These are phyloP conservation scores for Torulaspora pretoriensis DNA, from an alignment of 1,139 yeast species.

Conservation along the genomic window DNA sequence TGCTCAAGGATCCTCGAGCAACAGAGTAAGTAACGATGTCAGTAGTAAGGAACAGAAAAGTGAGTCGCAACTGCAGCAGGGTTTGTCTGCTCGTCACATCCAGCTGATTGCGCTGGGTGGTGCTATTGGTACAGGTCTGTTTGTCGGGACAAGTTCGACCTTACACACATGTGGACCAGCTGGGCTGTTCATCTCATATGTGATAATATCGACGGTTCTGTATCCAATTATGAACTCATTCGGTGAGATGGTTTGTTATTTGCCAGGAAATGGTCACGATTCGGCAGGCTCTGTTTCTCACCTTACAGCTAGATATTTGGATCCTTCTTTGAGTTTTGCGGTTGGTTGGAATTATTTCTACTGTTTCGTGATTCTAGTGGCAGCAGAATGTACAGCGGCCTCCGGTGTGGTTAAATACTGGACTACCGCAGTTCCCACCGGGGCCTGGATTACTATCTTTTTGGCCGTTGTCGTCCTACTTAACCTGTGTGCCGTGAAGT, in stretches of 20 bases:
- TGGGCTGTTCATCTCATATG: slow-evolving; percentile 44
- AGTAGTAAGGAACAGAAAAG: not conserved
- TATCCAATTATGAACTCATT: slow-evolving; percentile 62
- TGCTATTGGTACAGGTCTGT: slow-evolving; percentile 65
- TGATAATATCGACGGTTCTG: slow-evolving; percentile 43
- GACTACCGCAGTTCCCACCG: slow-evolving; percentile 43
- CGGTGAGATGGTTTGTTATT: slow-evolving; percentile 76
- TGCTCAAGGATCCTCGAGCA: slow-evolving; percentile 10
- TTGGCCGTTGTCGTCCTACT: slow-evolving; percentile 40
- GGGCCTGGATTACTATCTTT: slow-evolving; percentile 49
- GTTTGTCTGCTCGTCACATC: slow-evolving; percentile 58
- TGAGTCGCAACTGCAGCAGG: slow-evolving; percentile 42
- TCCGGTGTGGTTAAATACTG: slow-evolving; percentile 58
- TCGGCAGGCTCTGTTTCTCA: slow-evolving; percentile 33
- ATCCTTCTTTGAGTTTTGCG: slow-evolving; percentile 68
- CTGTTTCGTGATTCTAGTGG: slow-evolving; percentile 48
- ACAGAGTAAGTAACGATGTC: not conserved
- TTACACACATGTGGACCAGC: slow-evolving; percentile 67
- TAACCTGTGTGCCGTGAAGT: slow-evolving; percentile 46
- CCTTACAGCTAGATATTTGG: slow-evolving; percentile 44
- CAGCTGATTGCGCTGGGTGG: slow-evolving; percentile 86
- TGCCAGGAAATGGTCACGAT: slow-evolving; percentile 54
- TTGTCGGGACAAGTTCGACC: slow-evolving; percentile 62
- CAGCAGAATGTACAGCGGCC: slow-evolving; percentile 77
- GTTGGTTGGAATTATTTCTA: slow-evolving; percentile 71